Base-by-base conservation (phyloP, 495 filamentous ascomycete genomes). In the Hypomontagnella monticulosa region DNA sequence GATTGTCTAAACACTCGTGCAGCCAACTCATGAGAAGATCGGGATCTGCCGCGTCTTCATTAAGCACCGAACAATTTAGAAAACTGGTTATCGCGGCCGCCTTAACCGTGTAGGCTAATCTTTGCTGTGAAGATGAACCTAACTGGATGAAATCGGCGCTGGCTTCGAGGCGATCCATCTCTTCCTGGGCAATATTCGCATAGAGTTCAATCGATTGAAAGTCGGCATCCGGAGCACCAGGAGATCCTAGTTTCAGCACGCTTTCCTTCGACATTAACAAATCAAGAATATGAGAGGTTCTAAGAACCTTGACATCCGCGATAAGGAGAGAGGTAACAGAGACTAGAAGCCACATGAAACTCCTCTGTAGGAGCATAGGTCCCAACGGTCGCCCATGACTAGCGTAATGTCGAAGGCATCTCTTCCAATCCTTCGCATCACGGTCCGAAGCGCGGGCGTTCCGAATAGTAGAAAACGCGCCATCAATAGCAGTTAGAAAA, bases 1-100 rank as follows among this genome's bases (percentile, higher is more conserved):
- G 78, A 72, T 98, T 91, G 18, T 81, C 78, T 40, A 97, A 78
- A 7, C 88, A 87, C 66, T 89, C 85, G 59, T 96, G 91, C 19
- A 98, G 82, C 96, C 96, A 98, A 7, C 84, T 80, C 76, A 96
- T 84, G 19, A 98, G 84, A n/a, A 88, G 72, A 41, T 97, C 92
- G 27, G 84, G 80, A 70, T 95, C 93, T 6, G 91, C 89, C 37
- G 87, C 85, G 50, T 93, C 88, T 66, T 92, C 90, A 59, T 93
- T 89, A 5, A 93, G 78, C 3, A 93, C 79, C 7, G 88, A 85
- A 68, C 93, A 97, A 67, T 93, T 93, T 4, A 97, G 82, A 67
- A 91, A 98, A 37, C 89, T 90, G 18, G 89, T 85, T n/a, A 98
- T 72, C 8, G 91, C 89, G 57, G 87, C 85, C 0, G 89, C 88